These are phyloP conservation scores for Rhodofomes roseus DNA, from an alignment of 1,284 basidiomycete species.

Conservation along the genomic window DNA sequence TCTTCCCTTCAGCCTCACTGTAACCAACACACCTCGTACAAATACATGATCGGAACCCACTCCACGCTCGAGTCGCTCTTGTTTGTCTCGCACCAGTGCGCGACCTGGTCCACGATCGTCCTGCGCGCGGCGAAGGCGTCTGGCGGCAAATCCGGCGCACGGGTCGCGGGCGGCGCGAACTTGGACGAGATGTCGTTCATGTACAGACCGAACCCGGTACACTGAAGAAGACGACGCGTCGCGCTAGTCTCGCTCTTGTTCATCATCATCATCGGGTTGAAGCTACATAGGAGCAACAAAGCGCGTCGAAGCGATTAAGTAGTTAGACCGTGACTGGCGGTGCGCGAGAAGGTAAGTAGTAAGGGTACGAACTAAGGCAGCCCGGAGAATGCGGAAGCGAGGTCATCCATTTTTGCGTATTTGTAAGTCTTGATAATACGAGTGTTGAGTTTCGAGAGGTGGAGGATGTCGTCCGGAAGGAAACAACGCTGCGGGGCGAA, in stretches of 20 bases:
- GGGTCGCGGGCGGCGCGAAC: neutral
- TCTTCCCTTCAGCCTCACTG: too few species aligned
- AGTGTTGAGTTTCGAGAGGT: neutral
- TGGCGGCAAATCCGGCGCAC: neutral
- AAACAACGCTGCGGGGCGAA: too few species aligned
- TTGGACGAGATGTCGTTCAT: constrained; percentile 1
- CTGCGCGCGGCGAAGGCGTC: neutral
- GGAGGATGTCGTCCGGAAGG: too few species aligned
- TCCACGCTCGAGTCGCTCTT: neutral
- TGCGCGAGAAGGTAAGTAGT: neutral
- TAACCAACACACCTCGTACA: neutral
- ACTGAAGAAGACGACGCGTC: neutral
- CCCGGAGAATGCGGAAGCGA: neutral
- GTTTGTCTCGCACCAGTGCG: neutral
- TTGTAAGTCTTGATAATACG: neutral
- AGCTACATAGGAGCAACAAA: too few species aligned
- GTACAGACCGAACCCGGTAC: neutral
- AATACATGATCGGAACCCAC: neutral
- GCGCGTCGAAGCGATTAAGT: too few species aligned
- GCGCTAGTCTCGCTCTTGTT: constrained; percentile 1
- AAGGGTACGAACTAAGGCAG: neutral
- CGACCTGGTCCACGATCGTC: neutral
- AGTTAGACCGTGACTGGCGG: neutral
- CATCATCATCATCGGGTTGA: neutral
- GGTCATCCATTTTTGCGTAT: neutral